Base-by-base conservation (phyloP, 352 stramenopile genomes). In the Pythium brachiatum region DNA sequence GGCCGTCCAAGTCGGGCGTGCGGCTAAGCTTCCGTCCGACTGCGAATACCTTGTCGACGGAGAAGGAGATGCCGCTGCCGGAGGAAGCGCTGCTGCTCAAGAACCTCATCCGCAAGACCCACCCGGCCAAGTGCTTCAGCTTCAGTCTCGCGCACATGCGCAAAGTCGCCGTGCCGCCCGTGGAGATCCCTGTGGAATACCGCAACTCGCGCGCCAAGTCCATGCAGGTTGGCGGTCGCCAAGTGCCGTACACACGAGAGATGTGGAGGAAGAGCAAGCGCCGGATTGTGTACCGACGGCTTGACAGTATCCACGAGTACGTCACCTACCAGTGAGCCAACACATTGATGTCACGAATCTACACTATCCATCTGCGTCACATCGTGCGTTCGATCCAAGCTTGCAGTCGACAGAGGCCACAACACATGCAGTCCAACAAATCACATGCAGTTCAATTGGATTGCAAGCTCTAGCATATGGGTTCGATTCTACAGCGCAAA, bases 91-190 rank as follows among this genome's bases (percentile, higher is more conserved):
- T 62, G 20, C 47, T 59, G 15, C 75, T 87, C 55, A 87, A 87
- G 66, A 48, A 76, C 47, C 68, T 70, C 50, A 87, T 87, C 64
- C 69, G 78, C 23, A 53, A 74, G 56, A 39, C 63, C 34, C 68
- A 85, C 64, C 75, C 69, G 23, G 41, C 34, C 63, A 87, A 87
- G 62, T 64, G 79, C 38, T 74, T 64, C 15, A 66, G 64, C 44
- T 87, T 87, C 62, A 82, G 78, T 57, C 58, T 87, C 23, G 74
- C 63, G 53, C 75, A 83, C 62, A 77, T 87, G 73, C 62, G 66
- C 25, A 69, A 81, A 50, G 39, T 75, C 52, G 74, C 71, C 31
- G 78, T 70, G 23, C 78, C 78, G 38, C 78, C 78, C 12, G 78
- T 87, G 26, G 56, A 72, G 32, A 80, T 87, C 66, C 78, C 78